Conservation (phyloP, 2,329 filamentous ascomycete species). For the Fusarium vanettenii region DNA sequence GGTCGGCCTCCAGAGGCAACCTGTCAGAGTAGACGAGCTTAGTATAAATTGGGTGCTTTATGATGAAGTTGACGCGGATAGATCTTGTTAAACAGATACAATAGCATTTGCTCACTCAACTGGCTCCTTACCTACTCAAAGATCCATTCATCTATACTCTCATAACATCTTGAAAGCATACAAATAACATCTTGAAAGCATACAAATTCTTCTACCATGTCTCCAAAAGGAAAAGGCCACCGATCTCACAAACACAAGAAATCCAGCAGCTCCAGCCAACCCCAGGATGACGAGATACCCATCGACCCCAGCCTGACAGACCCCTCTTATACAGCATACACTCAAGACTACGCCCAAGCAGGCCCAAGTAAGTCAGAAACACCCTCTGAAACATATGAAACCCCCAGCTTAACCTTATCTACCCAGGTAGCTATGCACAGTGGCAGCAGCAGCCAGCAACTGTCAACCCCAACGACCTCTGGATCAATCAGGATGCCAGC, state of each 20-base stretch:
- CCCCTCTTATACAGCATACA: neutral
- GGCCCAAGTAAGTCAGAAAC: constrained; percentile 32
- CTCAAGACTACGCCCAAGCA: constrained; percentile 11
- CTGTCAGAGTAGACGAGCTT: neutral
- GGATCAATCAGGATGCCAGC: neutral
- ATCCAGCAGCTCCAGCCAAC: constrained; percentile 15
- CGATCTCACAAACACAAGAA: constrained; percentile 21
- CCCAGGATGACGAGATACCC: constrained; percentile 20
- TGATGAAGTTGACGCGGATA: neutral
- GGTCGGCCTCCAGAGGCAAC: constrained; percentile 11
- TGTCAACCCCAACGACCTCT: constrained; percentile 27
- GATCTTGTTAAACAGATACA: neutral
- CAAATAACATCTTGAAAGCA: neutral
- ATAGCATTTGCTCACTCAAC: neutral
- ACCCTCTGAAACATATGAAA: constrained; percentile 8
- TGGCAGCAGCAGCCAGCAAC: constrained; percentile 27
- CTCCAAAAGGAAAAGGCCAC: constrained; percentile 27
- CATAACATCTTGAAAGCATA: too few relatives aligned
- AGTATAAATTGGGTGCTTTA: neutral
- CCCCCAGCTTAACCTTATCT: neutral
- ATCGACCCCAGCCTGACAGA: constrained; percentile 18
- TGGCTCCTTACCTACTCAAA: neutral
- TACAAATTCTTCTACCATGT: constrained; percentile 14
- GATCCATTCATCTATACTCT: neutral
- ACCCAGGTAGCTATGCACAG: constrained; percentile 15